Percentiles rank a stretch among this genome's conserved stretches.
Evolutionary conservation across 2,329 filamentous ascomycete genomes (phyloP).

Genomic region (Monascus ruber): DNA sequence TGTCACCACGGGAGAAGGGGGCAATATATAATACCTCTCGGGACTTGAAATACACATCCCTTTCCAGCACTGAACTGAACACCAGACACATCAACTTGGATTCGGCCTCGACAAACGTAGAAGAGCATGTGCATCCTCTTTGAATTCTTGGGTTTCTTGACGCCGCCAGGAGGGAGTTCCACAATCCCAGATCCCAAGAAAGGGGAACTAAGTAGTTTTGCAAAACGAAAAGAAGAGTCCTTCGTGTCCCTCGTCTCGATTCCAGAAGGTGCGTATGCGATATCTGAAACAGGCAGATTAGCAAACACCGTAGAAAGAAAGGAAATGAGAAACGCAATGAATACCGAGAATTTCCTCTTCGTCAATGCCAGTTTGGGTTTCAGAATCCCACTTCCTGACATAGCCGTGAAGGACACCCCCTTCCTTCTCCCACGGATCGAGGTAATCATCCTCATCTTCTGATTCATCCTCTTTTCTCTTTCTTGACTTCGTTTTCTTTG

Average conservation of each 20-base stretch:
- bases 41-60: conserved; percentile 88
- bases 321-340: conserved; percentile 1
- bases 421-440: conserved; percentile 36
- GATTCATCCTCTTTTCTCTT: conserved; percentile 27
- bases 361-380: conserved; percentile 24
- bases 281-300: conserved; percentile 32
- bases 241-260: conserved; percentile 49
- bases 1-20: no score
- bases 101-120: conserved; percentile 74
- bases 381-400: conserved; percentile 33
- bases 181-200: conserved; percentile 89
- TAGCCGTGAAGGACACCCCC: conserved; percentile 33
- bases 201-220: conserved; percentile 70
- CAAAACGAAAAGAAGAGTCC: conserved; percentile 68
- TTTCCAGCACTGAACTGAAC: conserved; percentile 65
- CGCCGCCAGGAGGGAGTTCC: conserved; percentile 69
- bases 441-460: conserved; percentile 27
- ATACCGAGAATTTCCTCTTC: conserved; percentile 32
- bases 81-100: conserved; percentile 56
- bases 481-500: conserved; percentile 22
- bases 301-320: conserved; percentile 5
- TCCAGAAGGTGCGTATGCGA: conserved; percentile 48
- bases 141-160: conserved; percentile 84
- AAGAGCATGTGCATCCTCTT: conserved; percentile 96
- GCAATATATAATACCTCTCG: conserved; percentile 58